Conservation (phyloP, 768 basidiomycete species). For the Podaxis mareebaensis region DNA sequence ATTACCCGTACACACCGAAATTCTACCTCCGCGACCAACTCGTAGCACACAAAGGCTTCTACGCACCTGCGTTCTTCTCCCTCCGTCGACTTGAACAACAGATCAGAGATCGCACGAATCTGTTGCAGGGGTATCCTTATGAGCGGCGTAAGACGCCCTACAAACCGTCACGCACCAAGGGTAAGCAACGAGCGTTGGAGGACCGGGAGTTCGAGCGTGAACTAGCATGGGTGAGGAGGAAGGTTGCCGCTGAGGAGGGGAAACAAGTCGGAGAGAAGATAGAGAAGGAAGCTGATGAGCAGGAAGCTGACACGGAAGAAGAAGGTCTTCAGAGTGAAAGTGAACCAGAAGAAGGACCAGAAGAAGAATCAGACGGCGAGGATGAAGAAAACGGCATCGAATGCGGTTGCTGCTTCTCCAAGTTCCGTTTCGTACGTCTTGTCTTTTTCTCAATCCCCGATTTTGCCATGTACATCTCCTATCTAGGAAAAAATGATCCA, state of each 20-base stretch:
- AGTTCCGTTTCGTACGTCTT: slow-evolving; percentile 64
- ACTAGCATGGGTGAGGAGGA: slow-evolving; percentile 44
- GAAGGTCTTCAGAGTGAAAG: slow-evolving; percentile 16
- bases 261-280: slow-evolving; percentile 26
- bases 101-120: slow-evolving; percentile 19
- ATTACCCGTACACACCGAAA: slow-evolving; percentile 62
- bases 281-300: slow-evolving; percentile 36
- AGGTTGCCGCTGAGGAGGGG: slow-evolving; percentile 18
- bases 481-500: slow-evolving; percentile 80
- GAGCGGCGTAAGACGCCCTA: slow-evolving; percentile 11
- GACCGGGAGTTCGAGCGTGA: slow-evolving; percentile 49
- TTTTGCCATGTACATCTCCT: not conserved
- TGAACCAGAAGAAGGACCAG: not conserved
- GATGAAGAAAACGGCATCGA: slow-evolving; percentile 61
- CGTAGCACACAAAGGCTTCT: slow-evolving; percentile 42
- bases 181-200: slow-evolving; percentile 26
- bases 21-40: slow-evolving; percentile 52
- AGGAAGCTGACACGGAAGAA: slow-evolving; percentile 44
- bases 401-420: slow-evolving; percentile 85
- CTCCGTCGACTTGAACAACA: slow-evolving; percentile 40
- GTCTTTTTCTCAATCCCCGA: not conserved
- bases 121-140: not conserved
- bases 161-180: slow-evolving; percentile 23
- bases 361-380: slow-evolving; percentile 37
- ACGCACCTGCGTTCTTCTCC: slow-evolving; percentile 64